These are phyloP conservation scores for Skeletonema marinoi DNA, from an alignment of 108 stramenopile species.

Conservation along the genomic window DNA sequence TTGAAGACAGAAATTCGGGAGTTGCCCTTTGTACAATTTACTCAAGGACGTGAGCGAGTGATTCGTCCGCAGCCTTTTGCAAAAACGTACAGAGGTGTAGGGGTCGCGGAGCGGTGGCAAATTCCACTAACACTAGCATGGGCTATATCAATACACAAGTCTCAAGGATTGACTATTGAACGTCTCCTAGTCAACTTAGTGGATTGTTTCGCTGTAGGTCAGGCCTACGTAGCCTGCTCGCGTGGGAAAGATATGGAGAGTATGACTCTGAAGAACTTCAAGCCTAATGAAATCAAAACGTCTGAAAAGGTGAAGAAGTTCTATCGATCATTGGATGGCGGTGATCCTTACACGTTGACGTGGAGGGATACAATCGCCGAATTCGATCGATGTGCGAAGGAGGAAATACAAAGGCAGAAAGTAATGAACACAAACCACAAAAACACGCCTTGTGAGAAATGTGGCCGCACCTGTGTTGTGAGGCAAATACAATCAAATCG, in stretches of 20 bases:
- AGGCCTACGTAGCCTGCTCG: conserved; percentile 87
- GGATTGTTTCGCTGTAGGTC: conserved; percentile 76
- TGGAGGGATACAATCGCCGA: conserved; percentile 38
- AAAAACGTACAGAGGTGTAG: conserved; percentile 24
- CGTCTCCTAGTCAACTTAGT: conserved; percentile 56
- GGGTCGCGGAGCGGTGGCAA: conserved; percentile 29
- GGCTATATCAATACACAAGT: conserved; percentile 74
- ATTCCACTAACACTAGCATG: conserved; percentile 53
- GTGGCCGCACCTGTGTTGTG: conserved; percentile 12
- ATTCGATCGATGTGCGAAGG: conserved; percentile 17
- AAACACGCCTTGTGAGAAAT: conserved; percentile 12
- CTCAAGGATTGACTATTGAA: conserved; percentile 86
- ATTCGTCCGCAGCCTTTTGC: conserved; percentile 33
- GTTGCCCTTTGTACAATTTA: conserved; percentile 38
- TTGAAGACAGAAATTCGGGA: not conserved
- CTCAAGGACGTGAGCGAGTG: conserved; percentile 13
- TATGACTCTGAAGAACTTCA: conserved; percentile 43
- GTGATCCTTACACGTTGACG: conserved; percentile 15
- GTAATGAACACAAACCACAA: conserved; percentile 15
- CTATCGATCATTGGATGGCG: conserved; percentile 16
- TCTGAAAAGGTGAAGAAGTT: conserved; percentile 40
- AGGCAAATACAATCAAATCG: conserved; percentile 13
- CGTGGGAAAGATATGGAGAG: conserved; percentile 58
- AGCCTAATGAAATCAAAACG: conserved; percentile 31
- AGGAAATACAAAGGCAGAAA: conserved; percentile 13